These are phyloP conservation scores for Botrytis aclada DNA, from an alignment of 2,329 filamentous ascomycete genomes.

Conservation along the genomic window DNA sequence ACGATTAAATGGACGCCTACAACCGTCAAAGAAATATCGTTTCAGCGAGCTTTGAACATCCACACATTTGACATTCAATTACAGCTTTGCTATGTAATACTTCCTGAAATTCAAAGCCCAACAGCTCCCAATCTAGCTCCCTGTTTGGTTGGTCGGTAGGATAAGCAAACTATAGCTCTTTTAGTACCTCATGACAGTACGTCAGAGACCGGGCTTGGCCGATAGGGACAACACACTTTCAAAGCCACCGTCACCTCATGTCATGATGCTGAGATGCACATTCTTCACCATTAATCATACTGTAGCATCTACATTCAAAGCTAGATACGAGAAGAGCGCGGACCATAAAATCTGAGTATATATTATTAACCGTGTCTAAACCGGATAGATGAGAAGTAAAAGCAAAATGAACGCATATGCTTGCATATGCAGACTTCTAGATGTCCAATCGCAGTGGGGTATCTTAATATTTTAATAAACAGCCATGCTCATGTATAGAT, in stretches of 20 bases:
- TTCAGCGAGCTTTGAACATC: neutral
- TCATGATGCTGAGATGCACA: neutral
- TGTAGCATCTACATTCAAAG: neutral
- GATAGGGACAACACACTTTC: neutral
- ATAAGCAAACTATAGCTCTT: neutral
- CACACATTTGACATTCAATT: neutral
- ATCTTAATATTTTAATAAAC: slow-evolving; percentile 17
- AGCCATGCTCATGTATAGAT: slow-evolving; percentile 18
- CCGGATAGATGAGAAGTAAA: neutral
- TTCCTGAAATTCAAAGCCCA: neutral
- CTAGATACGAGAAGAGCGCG: neutral
- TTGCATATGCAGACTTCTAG: slow-evolving; percentile 15
- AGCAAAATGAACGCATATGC: slow-evolving; percentile 11
- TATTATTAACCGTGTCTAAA: neutral
- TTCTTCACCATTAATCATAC: neutral
- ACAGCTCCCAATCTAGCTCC: no score
- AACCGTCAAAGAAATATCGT: neutral
- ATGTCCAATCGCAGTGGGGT: slow-evolving; percentile 17
- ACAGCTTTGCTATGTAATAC: neutral
- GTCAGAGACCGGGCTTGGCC: neutral
- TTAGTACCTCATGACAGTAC: neutral
- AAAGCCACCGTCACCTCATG: neutral
- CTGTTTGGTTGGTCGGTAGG: neutral
- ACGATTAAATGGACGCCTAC: neutral
- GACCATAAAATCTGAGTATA: neutral